Base-by-base conservation (phyloP, 2,329 filamentous ascomycete genomes). In the Aureobasidium vineae region DNA sequence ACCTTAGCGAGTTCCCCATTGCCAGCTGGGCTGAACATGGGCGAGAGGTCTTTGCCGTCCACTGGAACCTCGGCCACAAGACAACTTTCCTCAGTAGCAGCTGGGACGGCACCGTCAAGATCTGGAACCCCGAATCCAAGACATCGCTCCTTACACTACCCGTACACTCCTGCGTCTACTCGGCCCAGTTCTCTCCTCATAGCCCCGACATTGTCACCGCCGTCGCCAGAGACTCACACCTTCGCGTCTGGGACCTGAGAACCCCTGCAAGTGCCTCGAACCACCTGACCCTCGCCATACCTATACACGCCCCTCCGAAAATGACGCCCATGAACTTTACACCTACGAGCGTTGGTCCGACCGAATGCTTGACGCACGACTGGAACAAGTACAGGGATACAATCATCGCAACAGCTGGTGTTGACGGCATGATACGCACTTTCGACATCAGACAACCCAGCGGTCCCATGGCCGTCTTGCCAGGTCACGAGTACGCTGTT, bases 371-470 rank as follows among this genome's bases (percentile, higher is more conserved):
- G 38, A 97, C 93, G 0, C 95, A 98, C 78, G 95, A 99, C 78
- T 99, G 95, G 95, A 99, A 99, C 81, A 99, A 99, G 79, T 99
- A 99, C 79, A 86, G 90, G 45, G 87, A 92, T 70, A 89, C 88
- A 0, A 83, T 97, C 31, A 81, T 99, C 65, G 95, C 95, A 0
- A 92, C 92, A 0, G 95, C 87, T 1, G 94, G 95, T 65, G 95
- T 98, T 3, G 95, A 99, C 77, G 86, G 90, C 64, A 80, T 89
- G 21, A 88, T 99, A 68, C 88, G 95, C 56, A 95, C 90, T 0
- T 98, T 98, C 73, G 95, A 99, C 77, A 88, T 97, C 53, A 85
- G 95, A 50, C 89, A 87, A 72, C 90, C 91, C 0, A 86, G 83
- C 5, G 92, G 92, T 0, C 91, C 94, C 0, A 75, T 91, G 11